Percentiles rank a stretch among this genome's conserved stretches.
Evolutionary conservation across 164 flowering plant species (phyloP).

Genomic region (Vitis cinerea): DNA sequence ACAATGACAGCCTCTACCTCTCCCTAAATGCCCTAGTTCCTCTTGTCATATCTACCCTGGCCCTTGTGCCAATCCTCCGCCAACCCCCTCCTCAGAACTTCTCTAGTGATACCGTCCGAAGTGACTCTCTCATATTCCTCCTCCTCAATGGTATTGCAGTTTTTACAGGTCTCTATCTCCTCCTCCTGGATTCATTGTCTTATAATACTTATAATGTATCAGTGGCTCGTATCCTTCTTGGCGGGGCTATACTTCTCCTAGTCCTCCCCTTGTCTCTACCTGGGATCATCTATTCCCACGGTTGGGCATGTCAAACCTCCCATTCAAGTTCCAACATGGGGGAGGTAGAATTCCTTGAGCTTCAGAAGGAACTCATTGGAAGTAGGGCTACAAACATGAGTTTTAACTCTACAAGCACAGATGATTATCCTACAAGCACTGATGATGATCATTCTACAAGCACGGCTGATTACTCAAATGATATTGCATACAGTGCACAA

Average conservation of each 20-base stretch:
- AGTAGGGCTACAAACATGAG: not conserved
- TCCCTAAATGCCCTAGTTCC: slow-evolving; percentile 25
- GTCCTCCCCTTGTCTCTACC: slow-evolving; percentile 24
- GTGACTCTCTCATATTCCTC: slow-evolving; percentile 18
- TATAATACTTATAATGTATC: not conserved
- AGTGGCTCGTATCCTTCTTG: slow-evolving; percentile 20
- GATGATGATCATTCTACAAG: not conserved
- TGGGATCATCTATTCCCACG: slow-evolving; percentile 16
- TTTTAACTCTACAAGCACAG: not conserved
- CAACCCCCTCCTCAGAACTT: slow-evolving; percentile 11
- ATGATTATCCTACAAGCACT: not conserved
- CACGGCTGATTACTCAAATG: not conserved
- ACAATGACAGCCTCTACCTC: slow-evolving; percentile 19
- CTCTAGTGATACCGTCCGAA: not conserved
- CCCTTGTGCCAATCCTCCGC: slow-evolving; percentile 21
- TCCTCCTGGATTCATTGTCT: slow-evolving; percentile 16
- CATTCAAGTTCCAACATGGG: slow-evolving; percentile 12
- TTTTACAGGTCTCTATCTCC: slow-evolving; percentile 27
- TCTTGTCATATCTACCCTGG: slow-evolving; percentile 12
- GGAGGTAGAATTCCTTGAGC: slow-evolving; percentile 18
- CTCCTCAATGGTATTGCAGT: slow-evolving; percentile 19
- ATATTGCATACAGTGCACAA: not conserved
- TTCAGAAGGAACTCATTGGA: slow-evolving; percentile 18
- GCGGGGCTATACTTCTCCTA: slow-evolving; percentile 18
- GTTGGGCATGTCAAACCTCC: slow-evolving; percentile 7